Base-by-base conservation (phyloP, 495 filamentous ascomycete genomes). In the Lepraria neglecta region DNA sequence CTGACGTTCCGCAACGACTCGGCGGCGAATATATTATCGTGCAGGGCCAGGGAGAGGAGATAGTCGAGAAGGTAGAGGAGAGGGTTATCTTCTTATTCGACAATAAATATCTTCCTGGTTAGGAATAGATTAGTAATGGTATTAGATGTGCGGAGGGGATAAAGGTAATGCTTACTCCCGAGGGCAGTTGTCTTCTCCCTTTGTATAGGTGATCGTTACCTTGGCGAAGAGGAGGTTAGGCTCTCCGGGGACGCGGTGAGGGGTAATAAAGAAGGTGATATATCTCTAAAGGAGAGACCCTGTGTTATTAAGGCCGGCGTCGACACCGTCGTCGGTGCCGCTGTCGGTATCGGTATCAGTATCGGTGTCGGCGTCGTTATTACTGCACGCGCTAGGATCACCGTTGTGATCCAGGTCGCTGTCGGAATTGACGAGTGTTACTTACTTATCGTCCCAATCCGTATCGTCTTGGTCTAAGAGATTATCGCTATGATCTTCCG, bases 241-340 rank as follows among this genome's bases (percentile, higher is more conserved):
- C 15, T 46, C 44, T 9, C 17, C 44, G 17, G 15, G 17, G 7
- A 17, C 2, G 0, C 24, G 17, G 33, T 44, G 5, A 27, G 15
- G 30, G 14, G 55, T 6, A 27, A 57, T 44, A 21, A 57, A 17
- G 19, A 57, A 57, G 3, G 31, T 44, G 15, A 57, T 44, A n/a
- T 57, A 30, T 44, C 30, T 57, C 55, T 21, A 57, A 24, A 57
- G 55, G 10, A 57, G 38, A 15, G 31, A 21, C 31, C 33, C 33
- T 10, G 55, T 57, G 10, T 57, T 2, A 15, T 57, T 31, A 15
- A 3, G 38, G 33, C 55, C 55, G 5, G 55, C 55, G 19, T 44
- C 33, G 33, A 44, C 31, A 0, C 3, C 31, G 21, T 57, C 24
- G 24, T 24, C 24, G 2, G 24, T 24, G 24, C 24, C 24, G 24